Evolutionary conservation across 352 stramenopile species (phyloP).

Genomic region (Globisporangium takayamanum): DNA sequence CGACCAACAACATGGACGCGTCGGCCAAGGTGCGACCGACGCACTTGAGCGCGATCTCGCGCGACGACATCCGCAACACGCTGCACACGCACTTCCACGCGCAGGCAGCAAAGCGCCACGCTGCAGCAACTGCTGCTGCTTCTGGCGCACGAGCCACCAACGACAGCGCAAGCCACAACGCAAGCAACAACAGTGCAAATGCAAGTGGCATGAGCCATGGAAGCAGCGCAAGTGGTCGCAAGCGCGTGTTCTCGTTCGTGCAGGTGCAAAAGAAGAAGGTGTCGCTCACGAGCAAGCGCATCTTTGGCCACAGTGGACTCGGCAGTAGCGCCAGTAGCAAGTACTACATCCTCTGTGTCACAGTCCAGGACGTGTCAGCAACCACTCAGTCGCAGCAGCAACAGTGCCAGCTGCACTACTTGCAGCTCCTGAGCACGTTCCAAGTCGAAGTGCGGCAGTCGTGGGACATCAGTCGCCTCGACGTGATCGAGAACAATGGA

Average conservation of each 20-base stretch:
- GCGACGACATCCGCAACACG: constrained; percentile 56
- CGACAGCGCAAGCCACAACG: neutral
- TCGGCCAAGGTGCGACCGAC: constrained; percentile 10
- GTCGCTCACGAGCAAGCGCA: constrained; percentile 41
- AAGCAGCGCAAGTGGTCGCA: constrained; percentile 12
- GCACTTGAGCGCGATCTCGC: constrained; percentile 32
- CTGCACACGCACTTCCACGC: constrained; percentile 63
- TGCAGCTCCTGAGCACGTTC: constrained; percentile 60
- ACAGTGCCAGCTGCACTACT: constrained; percentile 41
- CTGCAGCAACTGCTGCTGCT: neutral
- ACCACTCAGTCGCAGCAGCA: neutral
- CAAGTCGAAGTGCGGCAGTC: constrained; percentile 57
- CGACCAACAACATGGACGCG: constrained; percentile 7
- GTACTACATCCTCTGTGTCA: constrained; percentile 66
- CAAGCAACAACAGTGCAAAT: neutral
- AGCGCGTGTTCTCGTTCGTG: constrained; percentile 52
- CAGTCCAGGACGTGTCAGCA: constrained; percentile 30
- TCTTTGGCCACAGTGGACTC: constrained; percentile 28
- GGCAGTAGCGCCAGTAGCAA: constrained; percentile 25
- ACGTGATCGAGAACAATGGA: constrained; percentile 55
- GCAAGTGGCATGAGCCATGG: neutral
- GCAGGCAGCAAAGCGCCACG: constrained; percentile 20
- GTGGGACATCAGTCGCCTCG: constrained; percentile 47
- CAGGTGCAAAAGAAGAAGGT: constrained; percentile 63
- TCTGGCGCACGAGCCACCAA: constrained; percentile 1